Evolutionary conservation across 306 rosid species (phyloP), one percentile per base, ranked within the genome.

Genomic region (Arachis hypogaea): DNA sequence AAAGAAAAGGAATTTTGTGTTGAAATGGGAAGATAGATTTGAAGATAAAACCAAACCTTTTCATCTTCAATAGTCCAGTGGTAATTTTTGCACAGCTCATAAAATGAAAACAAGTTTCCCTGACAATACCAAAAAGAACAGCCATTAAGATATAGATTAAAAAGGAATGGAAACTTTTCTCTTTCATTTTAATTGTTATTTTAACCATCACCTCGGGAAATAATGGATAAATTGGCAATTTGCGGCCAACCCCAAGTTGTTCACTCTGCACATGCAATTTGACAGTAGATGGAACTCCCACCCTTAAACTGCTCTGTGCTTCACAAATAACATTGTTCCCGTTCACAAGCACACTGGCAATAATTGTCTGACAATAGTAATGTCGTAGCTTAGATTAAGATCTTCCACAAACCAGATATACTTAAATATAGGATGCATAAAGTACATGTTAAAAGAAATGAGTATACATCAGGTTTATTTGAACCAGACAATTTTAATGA

Each of bases 1-100:
- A 28, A 28, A 54, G 63, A 7, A 5, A 47, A 9, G 51, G 6
- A 59, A 46, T 3, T 41, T 9, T 5, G 9, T 14, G 11, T 47
- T 58, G 14, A 63, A 67, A 75, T n/a, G 80, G 60, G 45, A 77
- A 67, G 46, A 61, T 4, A 54, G 45, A 69, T 52, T 29, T 51
- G 73, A 49, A 62, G 59, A 72, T 18, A 68, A 56, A 63, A 62
- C 41, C 78, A 68, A 63, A 92, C 98, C 96, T 88, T 86, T 72
- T 86, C 91, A 84, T 93, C 97, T 77, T 88, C 98, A 63, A 89
- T 61, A 66, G 88, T 89, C 98, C 98, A 93, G 72, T 60, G 90
- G 87, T 88, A 93, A 77, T 81, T 84, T 84, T 80, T 86, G 87
- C 98, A 93, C 47, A 88, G 92, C 85, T 91, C 97, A 73, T 93